Percentiles rank a stretch among this genome's conserved stretches.
These are phyloP conservation scores for Colletotrichum lindemuthianum DNA, from an alignment of 2,329 filamentous ascomycete genomes.

Conservation along the genomic window DNA sequence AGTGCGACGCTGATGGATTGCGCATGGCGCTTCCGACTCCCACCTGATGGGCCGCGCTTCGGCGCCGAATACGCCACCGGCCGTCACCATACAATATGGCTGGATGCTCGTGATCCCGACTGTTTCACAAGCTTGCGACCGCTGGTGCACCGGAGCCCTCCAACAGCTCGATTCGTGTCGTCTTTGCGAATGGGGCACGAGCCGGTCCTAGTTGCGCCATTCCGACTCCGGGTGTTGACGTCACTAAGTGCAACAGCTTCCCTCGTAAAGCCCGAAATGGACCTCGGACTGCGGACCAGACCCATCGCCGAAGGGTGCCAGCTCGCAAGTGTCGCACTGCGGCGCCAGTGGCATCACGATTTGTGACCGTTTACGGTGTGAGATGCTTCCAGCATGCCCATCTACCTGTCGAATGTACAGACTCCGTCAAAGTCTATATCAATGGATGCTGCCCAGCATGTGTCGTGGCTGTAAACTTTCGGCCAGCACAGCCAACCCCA, in stretches of 20 bases:
- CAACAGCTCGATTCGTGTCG: too few species aligned
- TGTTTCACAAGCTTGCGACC: background rate
- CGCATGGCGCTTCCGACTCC: too few species aligned
- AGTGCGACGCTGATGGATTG: too few species aligned
- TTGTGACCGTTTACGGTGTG: background rate
- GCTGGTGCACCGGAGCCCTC: too few species aligned
- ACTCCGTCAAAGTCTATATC: background rate
- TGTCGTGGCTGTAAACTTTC: background rate
- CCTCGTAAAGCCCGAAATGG: constrained; percentile 21
- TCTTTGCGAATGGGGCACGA: too few species aligned
- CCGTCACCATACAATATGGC: too few species aligned
- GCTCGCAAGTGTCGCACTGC: too few species aligned
- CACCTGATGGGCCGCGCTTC: too few species aligned
- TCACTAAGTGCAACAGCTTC: constrained; percentile 3
- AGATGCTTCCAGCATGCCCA: background rate
- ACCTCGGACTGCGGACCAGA: constrained; percentile 16
- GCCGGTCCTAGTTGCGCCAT: constrained; percentile 3
- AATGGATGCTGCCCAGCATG: background rate
- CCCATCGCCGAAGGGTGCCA: constrained; percentile 13
- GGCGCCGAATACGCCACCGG: too few species aligned
- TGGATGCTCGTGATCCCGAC: background rate
- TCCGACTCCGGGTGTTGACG: constrained; percentile 17
- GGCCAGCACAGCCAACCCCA: too few species aligned
- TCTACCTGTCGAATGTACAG: background rate
- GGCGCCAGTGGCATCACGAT: constrained; percentile 12